Evolutionary conservation across 352 stramenopile genomes (phyloP), one percentile per base, ranked within the genome.

Genomic region (Globisporangium polare): DNA sequence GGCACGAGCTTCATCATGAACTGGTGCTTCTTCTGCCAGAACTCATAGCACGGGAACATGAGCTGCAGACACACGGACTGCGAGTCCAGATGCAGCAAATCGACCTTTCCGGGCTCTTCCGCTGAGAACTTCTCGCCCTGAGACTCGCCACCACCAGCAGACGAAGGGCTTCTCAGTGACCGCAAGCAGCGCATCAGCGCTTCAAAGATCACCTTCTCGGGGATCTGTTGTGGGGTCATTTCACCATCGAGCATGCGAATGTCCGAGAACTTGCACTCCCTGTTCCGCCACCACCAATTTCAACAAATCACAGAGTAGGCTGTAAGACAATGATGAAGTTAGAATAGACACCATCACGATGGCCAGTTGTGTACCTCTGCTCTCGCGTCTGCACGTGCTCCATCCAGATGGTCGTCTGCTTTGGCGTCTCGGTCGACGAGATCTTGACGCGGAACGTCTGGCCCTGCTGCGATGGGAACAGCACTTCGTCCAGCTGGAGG

Each of bases 21-120:
- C 31, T 67, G 59, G 26, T 75, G 73, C n/a, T 66, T 46, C 15
- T 69, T 60, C 18, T 67, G 41, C 60, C 70, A 80, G 22, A 80
- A 64, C 29, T 80, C 73, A 49, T 75, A 72, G 24, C 62, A 72
- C 27, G 73, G 73, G 20, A 77, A 80, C 33, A 62, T 45, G 20
- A 80, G 67, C n/a, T 66, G 49, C 35, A 80, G 52, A 33, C 55
- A 71, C 51, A 77, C 42, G 9, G 26, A 35, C 17, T 59, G 45
- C 7, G 41, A 26, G n/a, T 58, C 43, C n/a, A 58, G 63, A 17
- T 50, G 67, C 54, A 67, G 12, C 53, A 80, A 55, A 49, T 71
- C 62, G 22, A 80, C 61, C 53, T 72, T 60, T 26, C 67, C 70
- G 41, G 66, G 73, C 27, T 77, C 70, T n/a, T 60, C 60, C 9